phyloP scores from a whole-genome alignment of 1,284 basidiomycete species.

The Ustilago trichophora region DNA sequence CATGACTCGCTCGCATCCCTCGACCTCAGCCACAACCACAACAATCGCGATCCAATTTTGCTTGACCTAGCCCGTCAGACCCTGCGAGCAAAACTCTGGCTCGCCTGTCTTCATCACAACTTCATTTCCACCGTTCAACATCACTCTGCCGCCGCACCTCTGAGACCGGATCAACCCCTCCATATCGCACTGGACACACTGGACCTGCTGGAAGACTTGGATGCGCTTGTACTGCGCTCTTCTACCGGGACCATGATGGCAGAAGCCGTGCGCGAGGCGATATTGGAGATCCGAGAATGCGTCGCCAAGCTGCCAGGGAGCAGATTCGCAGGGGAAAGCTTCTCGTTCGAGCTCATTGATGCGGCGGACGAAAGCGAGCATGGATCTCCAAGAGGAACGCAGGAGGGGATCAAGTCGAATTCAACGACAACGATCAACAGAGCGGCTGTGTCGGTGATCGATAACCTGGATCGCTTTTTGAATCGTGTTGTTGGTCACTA shows the following conservation, averaged over 20 bases:
- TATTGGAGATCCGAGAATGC: constrained; percentile 16
- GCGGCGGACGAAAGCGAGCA: constrained; percentile 18
- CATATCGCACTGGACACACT: constrained; percentile 41
- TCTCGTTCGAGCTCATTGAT: constrained; percentile 35
- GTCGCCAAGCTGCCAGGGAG: constrained; percentile 14
- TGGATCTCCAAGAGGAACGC: no score
- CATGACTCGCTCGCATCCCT: constrained; percentile 34
- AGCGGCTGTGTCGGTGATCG: constrained; percentile 24
- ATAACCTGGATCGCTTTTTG: constrained; percentile 35
- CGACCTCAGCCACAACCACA: background rate
- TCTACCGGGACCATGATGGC: background rate
- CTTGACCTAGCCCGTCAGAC: constrained; percentile 36
- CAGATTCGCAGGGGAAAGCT: constrained; percentile 12
- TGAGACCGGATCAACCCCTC: constrained; percentile 35
- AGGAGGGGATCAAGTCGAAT: background rate
- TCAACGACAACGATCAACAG: constrained; percentile 24
- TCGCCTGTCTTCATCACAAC: constrained; percentile 22
- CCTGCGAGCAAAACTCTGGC: constrained; percentile 28
- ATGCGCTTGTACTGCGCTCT: constrained; percentile 13
- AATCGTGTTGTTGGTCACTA: background rate
- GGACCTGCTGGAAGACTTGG: constrained; percentile 42
- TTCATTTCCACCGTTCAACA: constrained; percentile 10
- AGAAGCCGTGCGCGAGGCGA: constrained; percentile 7
- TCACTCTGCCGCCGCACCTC: constrained; percentile 6
- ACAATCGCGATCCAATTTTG: constrained; percentile 17